Conservation (phyloP, 352 stramenopile species). For the Phytophthora meadii region DNA sequence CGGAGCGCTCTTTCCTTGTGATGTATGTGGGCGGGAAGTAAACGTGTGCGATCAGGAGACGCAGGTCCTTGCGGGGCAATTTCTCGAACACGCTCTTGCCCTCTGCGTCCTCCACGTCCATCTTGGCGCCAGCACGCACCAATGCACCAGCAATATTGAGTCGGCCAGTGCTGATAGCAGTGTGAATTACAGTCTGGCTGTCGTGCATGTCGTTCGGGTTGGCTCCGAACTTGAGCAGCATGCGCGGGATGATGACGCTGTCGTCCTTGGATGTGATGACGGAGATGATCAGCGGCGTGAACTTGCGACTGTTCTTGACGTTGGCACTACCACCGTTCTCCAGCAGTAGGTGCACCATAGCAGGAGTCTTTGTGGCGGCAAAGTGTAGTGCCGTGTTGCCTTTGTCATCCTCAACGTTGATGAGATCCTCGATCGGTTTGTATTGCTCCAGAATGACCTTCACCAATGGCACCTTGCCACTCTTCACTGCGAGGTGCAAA, state of each 20-base stretch:
- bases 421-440: constrained; percentile 78
- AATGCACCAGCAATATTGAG: constrained; percentile 84
- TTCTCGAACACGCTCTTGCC: constrained; percentile 90
- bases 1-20: constrained; percentile 81
- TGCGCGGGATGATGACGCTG: constrained; percentile 84
- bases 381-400: constrained; percentile 89
- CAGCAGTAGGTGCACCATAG: constrained; percentile 85
- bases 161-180: constrained; percentile 63
- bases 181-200: constrained; percentile 89
- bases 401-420: constrained; percentile 89
- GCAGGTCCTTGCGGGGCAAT: constrained; percentile 71
- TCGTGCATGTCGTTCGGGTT: constrained; percentile 92
- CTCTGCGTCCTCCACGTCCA: constrained; percentile 88
- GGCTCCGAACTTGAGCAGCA: constrained; percentile 88
- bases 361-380: constrained; percentile 84
- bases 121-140: constrained; percentile 83
- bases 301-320: constrained; percentile 87
- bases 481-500: constrained; percentile 85
- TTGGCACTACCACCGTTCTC: constrained; percentile 83
- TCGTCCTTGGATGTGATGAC: constrained; percentile 88
- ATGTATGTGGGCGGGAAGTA: constrained; percentile 91
- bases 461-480: constrained; percentile 80
- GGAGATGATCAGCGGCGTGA: constrained; percentile 87
- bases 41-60: constrained; percentile 81
- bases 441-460: constrained; percentile 88